A percentile compares a stretch with the other conserved stretches of the same genome.
Evolutionary conservation across 2,329 filamentous ascomycete genomes (phyloP).

Genomic region (Ophioceras dolichostomum): DNA sequence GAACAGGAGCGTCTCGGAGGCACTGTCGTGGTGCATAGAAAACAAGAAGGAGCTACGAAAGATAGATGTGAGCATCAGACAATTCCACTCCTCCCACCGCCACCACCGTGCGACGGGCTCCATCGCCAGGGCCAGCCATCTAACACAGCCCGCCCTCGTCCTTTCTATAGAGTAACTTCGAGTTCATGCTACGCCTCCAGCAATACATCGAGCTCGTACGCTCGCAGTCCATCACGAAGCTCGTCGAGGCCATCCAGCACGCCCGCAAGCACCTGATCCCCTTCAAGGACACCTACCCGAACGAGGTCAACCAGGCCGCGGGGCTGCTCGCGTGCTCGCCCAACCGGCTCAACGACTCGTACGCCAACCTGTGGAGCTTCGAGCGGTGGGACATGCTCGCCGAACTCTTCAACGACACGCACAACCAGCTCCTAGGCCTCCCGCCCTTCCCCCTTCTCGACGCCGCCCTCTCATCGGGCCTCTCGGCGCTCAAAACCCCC

Average conservation of each 20-base stretch:
- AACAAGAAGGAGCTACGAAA: slow-evolving; percentile 89
- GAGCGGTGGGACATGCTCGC: slow-evolving; percentile 67
- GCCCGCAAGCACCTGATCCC: slow-evolving; percentile 70
- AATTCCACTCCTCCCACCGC: too few species aligned
- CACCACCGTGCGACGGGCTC: too few species aligned
- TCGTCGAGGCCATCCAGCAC: slow-evolving; percentile 67
- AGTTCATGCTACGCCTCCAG: slow-evolving; percentile 87
- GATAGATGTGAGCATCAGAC: slow-evolving; percentile 55
- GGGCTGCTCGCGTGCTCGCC: slow-evolving; percentile 68
- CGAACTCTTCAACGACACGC: slow-evolving; percentile 69
- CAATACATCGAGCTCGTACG: slow-evolving; percentile 90
- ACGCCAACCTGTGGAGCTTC: slow-evolving; percentile 54
- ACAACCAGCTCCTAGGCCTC: slow-evolving; percentile 75
- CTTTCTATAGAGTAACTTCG: slow-evolving; percentile 61
- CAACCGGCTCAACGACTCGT: slow-evolving; percentile 29
- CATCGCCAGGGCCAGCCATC: too few species aligned
- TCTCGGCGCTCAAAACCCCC: slow-evolving; percentile 92
- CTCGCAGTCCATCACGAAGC: slow-evolving; percentile 47
- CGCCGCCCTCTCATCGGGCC: slow-evolving; percentile 77
- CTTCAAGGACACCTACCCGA: slow-evolving; percentile 55
- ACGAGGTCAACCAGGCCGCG: slow-evolving; percentile 59
- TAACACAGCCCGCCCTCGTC: not conserved
- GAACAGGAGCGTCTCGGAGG: slow-evolving; percentile 61
- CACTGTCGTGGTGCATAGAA: slow-evolving; percentile 81
- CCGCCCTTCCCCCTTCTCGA: slow-evolving; percentile 77